Percentiles rank a stretch among this genome's conserved stretches.
Conservation (phyloP, 2,329 filamentous ascomycete species). For the Verticillium dahliae region DNA sequence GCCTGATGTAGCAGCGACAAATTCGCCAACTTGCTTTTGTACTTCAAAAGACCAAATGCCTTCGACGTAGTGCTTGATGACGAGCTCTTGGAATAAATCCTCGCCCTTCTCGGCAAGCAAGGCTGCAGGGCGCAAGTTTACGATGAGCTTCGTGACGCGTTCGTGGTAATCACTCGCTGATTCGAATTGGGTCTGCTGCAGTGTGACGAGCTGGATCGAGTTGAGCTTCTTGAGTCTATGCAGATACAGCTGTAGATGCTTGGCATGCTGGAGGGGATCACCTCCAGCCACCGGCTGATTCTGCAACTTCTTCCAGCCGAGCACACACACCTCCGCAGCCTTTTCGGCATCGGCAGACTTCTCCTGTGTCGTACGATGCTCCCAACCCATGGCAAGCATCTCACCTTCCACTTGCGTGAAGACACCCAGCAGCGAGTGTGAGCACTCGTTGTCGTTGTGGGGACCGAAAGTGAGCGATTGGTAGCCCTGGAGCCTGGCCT, state of each 20-base stretch:
- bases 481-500: conserved; percentile 34
- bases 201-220: conserved; percentile 44
- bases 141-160: conserved; percentile 16
- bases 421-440: conserved; percentile 42
- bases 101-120: conserved; percentile 1
- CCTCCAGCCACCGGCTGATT: conserved; percentile 29
- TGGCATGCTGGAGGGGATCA: conserved; percentile 44
- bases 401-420: conserved; percentile 52
- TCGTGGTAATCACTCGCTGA: conserved; percentile 37
- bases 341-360: conserved; percentile 28
- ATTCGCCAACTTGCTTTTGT: conserved; percentile 18
- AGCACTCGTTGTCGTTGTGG: conserved; percentile 8
- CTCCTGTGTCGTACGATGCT: conserved; percentile 24
- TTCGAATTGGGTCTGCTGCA: conserved; percentile 50
- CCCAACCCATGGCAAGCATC: conserved; percentile 39
- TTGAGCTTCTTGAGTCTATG: conserved; percentile 44
- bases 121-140: conserved; percentile 16
- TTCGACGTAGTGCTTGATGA: conserved; percentile 39
- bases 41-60: conserved; percentile 44
- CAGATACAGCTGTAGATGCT: conserved; percentile 40
- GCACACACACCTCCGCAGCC: conserved; percentile 28
- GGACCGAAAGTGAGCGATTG: conserved; percentile 37
- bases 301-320: conserved; percentile 39
- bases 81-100: conserved; percentile 8
- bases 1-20: conserved; percentile 9